These are phyloP conservation scores for Phellopilus nigrolimitatus DNA, from an alignment of 1,284 basidiomycete species.

Conservation along the genomic window DNA sequence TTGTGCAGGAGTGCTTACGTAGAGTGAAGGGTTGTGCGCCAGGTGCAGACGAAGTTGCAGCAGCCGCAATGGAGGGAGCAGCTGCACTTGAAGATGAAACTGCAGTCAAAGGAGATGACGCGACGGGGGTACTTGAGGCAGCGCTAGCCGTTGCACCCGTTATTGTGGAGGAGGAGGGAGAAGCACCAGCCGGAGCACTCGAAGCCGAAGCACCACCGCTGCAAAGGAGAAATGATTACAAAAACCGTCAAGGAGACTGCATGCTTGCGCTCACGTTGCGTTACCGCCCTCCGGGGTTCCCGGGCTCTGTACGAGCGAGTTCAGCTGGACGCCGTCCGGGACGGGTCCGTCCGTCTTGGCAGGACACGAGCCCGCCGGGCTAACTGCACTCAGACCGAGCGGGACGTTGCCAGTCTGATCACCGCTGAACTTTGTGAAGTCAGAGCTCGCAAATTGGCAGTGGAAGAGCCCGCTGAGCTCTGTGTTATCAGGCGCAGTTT, in stretches of 20 bases:
- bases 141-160: too few species aligned
- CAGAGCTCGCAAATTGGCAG: conserved; percentile 36
- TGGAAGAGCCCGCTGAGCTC: conserved; percentile 41
- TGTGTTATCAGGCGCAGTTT: conserved; percentile 34
- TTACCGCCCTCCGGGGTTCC: conserved; percentile 24
- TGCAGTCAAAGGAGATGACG: too few species aligned
- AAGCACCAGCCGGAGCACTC: background rate
- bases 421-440: conserved; percentile 32
- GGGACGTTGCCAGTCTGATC: conserved; percentile 35
- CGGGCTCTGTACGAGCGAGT: conserved; percentile 25
- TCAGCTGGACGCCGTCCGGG: conserved; percentile 24
- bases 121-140: too few species aligned
- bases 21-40: conserved; percentile 17
- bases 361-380: conserved; percentile 38
- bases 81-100: conserved; percentile 16
- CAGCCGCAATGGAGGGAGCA: conserved; percentile 36
- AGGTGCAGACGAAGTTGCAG: conserved; percentile 22
- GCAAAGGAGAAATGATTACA: conserved; percentile 1
- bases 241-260: background rate
- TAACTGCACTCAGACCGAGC: conserved; percentile 32
- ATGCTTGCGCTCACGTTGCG: conserved; percentile 9
- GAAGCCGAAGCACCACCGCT: background rate
- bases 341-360: conserved; percentile 36
- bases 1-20: conserved; percentile 14
- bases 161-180: too few species aligned